Evolutionary conservation across 768 basidiomycete genomes (phyloP), one percentile per base, ranked within the genome.

Genomic region (Lactarius hatsudake): DNA sequence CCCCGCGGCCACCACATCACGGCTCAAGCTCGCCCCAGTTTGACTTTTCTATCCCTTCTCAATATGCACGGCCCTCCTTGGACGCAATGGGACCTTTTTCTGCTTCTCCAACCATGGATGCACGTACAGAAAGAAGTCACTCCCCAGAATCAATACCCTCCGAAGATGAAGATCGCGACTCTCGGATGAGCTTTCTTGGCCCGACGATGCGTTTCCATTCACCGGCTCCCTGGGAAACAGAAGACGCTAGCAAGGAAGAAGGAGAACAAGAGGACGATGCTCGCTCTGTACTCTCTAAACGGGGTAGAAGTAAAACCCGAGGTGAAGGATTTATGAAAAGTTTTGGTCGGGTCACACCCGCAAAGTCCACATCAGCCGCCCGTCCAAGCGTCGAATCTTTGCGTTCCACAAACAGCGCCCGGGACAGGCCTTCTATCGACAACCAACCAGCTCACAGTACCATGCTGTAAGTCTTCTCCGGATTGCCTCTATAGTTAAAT

Each of bases 201-300:
- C 91, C 91, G 36, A 91, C 86, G 76, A 90, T 93, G 83, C 86
- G 87, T 60, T 86, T 91, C 73, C 89, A 91, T 76, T 90, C 89
- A 68, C 87, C 83, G 30, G 88, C 91, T 20, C 91, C 91, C 48
- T 94, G 91, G 91, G 91, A 93, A 76, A 77, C 82, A 43, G 88
- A 86, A 59, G 85, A 82, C 17, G 45, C 76, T 4, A 65, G 82
- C 3, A 75, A 79, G 36, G 83, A 82, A 72, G 84, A 81, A 38
- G 80, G 81, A 32, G 85, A 86, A 51, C 71, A 77, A 5, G 81
- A 83, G 48, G 78, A 79, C 28, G 75, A 73, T 56, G 67, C 74
- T 64, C 72, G 75, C 74, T 74, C 76, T 62, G 70, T 74, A 71
- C 66, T 73, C 63, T 66, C 75, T 45, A 63, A 73, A 69, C 73